A percentile compares a stretch with the other conserved stretches of the same genome.
Evolutionary conservation across 768 basidiomycete species (phyloP).

Genomic region (Leccinum subtestaceum): DNA sequence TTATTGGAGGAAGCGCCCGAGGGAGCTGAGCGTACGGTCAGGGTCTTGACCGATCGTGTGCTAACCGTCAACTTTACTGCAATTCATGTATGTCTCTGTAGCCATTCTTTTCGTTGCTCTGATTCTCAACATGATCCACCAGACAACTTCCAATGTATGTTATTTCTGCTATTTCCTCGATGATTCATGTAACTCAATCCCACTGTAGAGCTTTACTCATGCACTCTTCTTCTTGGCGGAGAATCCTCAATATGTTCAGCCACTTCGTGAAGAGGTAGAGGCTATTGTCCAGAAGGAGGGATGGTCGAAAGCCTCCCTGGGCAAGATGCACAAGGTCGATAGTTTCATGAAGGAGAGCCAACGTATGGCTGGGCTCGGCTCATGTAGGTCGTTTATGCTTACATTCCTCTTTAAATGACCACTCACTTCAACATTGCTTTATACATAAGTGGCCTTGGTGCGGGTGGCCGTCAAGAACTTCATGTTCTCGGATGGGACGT

Average conservation of each 20-base stretch:
- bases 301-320: not conserved
- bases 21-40: not conserved
- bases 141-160: not conserved
- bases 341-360: not conserved
- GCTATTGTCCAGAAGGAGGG: not conserved
- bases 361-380: not conserved
- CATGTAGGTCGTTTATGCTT: slow-evolving; percentile 15
- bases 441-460: too few species aligned
- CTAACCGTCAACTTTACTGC: not conserved
- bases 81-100: slow-evolving; percentile 13
- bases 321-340: not conserved
- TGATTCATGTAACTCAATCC: not conserved
- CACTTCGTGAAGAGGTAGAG: not conserved
- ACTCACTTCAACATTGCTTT: too few species aligned
- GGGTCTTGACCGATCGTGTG: not conserved
- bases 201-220: not conserved
- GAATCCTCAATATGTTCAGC: not conserved
- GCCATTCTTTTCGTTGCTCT: not conserved
- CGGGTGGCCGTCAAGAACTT: too few species aligned
- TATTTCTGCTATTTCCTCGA: not conserved
- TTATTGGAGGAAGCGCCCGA: not conserved
- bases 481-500: too few species aligned
- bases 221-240: not conserved
- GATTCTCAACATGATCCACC: not conserved
- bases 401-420: too few species aligned